Conservation (phyloP, 495 filamentous ascomycete genomes). For the Neurospora sp. region DNA sequence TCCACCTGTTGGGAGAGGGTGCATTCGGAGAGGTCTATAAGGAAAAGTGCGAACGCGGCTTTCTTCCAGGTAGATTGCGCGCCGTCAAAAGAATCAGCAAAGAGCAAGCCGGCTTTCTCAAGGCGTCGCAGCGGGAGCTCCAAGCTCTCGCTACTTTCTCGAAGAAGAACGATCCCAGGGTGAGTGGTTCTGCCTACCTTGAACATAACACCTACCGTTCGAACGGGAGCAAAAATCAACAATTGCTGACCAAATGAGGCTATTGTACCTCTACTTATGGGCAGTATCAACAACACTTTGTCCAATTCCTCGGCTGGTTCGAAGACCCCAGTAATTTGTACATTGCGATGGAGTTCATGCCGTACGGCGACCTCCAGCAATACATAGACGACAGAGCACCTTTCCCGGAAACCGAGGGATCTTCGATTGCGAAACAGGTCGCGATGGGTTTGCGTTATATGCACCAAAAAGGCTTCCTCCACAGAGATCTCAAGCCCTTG, state of each 20-base stretch:
- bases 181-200: neutral
- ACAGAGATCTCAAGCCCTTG: conserved; percentile 41
- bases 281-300: conserved; percentile 16
- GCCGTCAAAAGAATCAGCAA: neutral
- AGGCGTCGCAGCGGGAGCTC: neutral
- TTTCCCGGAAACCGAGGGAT: conserved; percentile 24
- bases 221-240: neutral
- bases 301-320: conserved; percentile 33
- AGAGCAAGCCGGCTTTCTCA: neutral
- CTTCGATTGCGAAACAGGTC: conserved; percentile 29
- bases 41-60: neutral
- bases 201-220: neutral
- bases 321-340: conserved; percentile 18
- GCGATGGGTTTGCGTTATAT: conserved; percentile 36
- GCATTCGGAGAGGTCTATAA: neutral
- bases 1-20: neutral
- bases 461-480: conserved; percentile 39
- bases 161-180: neutral
- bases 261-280: neutral
- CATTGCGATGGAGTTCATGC: conserved; percentile 35
- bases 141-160: neutral
- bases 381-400: conserved; percentile 4
- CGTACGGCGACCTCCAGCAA: conserved; percentile 20
- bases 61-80: neutral
- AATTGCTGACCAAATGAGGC: neutral